Percentiles rank a stretch among this genome's conserved stretches.
These are phyloP conservation scores for Xylariaceae sp. DNA, from an alignment of 2,329 filamentous ascomycete species.

Conservation along the genomic window DNA sequence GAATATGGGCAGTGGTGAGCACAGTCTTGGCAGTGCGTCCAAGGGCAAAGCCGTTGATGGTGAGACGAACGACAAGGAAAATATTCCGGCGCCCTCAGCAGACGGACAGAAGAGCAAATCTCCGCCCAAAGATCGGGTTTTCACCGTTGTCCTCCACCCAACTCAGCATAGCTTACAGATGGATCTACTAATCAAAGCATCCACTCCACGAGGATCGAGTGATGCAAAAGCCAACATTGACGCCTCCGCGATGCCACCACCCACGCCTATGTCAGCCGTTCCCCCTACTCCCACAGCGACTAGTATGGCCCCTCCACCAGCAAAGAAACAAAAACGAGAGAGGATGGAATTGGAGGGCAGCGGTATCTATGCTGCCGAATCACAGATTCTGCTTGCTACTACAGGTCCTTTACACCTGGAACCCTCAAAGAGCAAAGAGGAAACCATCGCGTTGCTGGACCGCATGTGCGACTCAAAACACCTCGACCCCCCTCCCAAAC, in stretches of 20 bases:
- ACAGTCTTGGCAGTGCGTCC: conserved; percentile 20
- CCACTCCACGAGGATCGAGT: conserved; percentile 50
- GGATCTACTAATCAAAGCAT: conserved; percentile 70
- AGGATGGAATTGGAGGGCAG: conserved; percentile 69
- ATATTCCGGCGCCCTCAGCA: conserved; percentile 42
- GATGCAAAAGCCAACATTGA: conserved; percentile 27
- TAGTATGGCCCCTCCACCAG: conserved; percentile 50
- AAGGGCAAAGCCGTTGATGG: conserved; percentile 33
- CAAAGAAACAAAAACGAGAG: conserved; percentile 62
- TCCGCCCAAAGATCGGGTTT: conserved; percentile 55
- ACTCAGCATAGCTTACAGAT: conserved; percentile 67
- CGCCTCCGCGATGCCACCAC: conserved; percentile 48
- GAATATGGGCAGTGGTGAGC: conserved; percentile 22
- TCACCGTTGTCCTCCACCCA: conserved; percentile 76
- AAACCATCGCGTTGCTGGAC: conserved; percentile 65
- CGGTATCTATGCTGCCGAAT: conserved; percentile 68
- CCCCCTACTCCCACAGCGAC: conserved; percentile 55
- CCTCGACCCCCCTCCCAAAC: conserved; percentile 65
- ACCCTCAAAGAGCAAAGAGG: conserved; percentile 60
- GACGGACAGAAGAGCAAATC: conserved; percentile 38
- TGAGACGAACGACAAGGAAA: conserved; percentile 49
- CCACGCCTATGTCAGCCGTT: conserved; percentile 55
- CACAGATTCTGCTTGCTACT: conserved; percentile 65
- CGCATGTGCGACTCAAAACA: conserved; percentile 70
- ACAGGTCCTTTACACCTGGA: conserved; percentile 70